Evolutionary conservation across 2,329 filamentous ascomycete species (phyloP).

Genomic region (Boeremia exigua): DNA sequence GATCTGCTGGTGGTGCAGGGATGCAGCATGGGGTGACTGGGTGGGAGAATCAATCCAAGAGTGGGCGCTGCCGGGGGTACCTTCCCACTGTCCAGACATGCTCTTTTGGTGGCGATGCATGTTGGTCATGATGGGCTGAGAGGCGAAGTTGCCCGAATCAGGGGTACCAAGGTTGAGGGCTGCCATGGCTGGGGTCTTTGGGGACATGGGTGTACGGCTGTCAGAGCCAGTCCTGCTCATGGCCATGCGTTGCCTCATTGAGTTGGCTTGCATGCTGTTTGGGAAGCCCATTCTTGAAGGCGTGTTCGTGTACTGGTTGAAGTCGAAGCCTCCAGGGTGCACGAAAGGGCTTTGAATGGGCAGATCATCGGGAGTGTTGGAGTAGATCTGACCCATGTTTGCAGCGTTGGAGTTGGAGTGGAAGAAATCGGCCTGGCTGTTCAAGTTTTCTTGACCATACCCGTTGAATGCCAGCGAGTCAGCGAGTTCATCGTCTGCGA

Average conservation of each 20-base stretch:
- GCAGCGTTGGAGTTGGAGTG: conserved; percentile 55
- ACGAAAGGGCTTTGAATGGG: conserved; percentile 92
- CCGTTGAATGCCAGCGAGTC: conserved; percentile 67
- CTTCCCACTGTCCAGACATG: conserved; percentile 87
- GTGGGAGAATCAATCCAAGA: conserved; percentile 91
- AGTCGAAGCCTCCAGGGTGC: conserved; percentile 71
- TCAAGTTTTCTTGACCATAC: conserved; percentile 63
- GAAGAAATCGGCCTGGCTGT: conserved; percentile 62
- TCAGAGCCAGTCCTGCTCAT: conserved; percentile 70
- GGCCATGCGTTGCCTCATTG: conserved; percentile 47
- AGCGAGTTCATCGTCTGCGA: conserved; percentile 87
- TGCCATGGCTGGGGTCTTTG: conserved; percentile 80
- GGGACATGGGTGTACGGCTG: conserved; percentile 80
- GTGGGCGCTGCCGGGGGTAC: conserved; percentile 80
- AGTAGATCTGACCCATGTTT: conserved; percentile 77
- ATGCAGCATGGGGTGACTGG: conserved; percentile 76
- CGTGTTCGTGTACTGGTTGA: conserved; percentile 73
- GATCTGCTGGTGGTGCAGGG: conserved; percentile 76
- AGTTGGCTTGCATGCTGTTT: conserved; percentile 40
- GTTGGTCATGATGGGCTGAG: conserved; percentile 77
- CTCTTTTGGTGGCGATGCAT: conserved; percentile 77
- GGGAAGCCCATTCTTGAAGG: conserved; percentile 60
- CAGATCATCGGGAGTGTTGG: conserved; percentile 88
- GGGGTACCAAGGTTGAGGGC: conserved; percentile 73
- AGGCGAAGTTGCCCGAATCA: conserved; percentile 74